Base-by-base conservation (phyloP, 805 yeast genomes). In the Suhomyces faveliae region DNA sequence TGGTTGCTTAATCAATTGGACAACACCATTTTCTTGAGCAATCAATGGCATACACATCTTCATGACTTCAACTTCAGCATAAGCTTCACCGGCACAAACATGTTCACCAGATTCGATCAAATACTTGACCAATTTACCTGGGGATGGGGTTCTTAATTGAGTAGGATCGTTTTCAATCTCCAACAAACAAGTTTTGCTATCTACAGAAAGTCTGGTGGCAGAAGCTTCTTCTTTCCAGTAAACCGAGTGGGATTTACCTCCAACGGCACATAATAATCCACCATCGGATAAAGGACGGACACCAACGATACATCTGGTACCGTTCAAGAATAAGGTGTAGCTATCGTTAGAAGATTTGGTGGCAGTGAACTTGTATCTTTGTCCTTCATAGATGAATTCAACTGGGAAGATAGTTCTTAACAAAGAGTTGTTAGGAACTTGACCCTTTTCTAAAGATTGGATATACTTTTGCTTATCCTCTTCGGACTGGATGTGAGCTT, bases 1-100 rank as follows among this genome's bases (percentile, higher is more conserved):
- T 8, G 99, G 98, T 74, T 94, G 99, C 70, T 94, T 92, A 64
- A 94, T 83, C 38, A 90, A 74, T 73, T 92, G 97, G 46, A 91
- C 88, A 49, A 80, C 76, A 78, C 99, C 99, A 61, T 87, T 86
- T 68, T 92, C 99, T 68, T 84, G 89, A 17, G 97, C 92, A 62
- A 91, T 74, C 60, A 94, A 79, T 43, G 99, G 97, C 97, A 94
- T 94, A 71, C 91, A 90, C 99, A 94, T 94, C 72, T 94, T 94
- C 99, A 94, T 94, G 57, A 94, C 99, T 74, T 94, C 99, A 49
- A 94, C 97, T 74, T 94, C 99, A 37, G 99, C 99, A 63, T 82
- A 95, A 40, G 97, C 84, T 72, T 92, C 96, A 51, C 98, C 98
- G 51, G 94, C 83, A 45, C 70, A 71, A 59, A 94, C 80, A 62